Evolutionary conservation across 2,329 filamentous ascomycete species (phyloP), one percentile per base, ranked within the genome.

Genomic region (Botryotinia narcissicola): DNA sequence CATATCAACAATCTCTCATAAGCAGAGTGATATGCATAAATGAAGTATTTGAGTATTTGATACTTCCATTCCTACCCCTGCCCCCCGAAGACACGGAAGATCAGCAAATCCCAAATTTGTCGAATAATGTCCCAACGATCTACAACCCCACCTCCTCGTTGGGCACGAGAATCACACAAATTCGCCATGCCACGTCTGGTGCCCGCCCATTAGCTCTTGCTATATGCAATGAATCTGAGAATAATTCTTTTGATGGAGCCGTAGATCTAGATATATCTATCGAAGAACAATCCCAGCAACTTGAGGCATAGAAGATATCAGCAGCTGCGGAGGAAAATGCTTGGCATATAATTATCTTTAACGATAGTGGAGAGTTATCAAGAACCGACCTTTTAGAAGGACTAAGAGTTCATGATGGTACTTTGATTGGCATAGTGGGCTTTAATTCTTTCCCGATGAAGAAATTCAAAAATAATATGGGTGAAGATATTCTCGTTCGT

Each of bases 141-240:
- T n/a, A n/a, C 32, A 40, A 5, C 25, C 37, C 74, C 69, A 8
- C 74, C 73, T n/a, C 46, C 68, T 16, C 66, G 71, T 40, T 40
- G 22, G 35, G 70, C 73, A 37, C 60, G 69, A n/a, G 69, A 69
- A 69, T 68, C 69, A 37, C 70, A 75, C 48, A n/a, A 25, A 4
- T 57, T 74, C 37, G 42, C 5, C 35, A 75, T 73, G 1, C 73
- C 74, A 32, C 74, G 61, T 29, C 72, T 40, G 72, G 74, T 44
- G 73, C 72, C 7, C 32, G 14, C 2, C 29, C 73, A 20, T 69
- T 72, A 40, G 42, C 37, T 2, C 40, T 51, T 8, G 51, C 77
- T 10, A 44, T 77, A 32, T 72, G 76, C 10, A 74, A 63, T 9
- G 63, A 78, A 14, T 77, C 40, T 8, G n/a, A 70, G 18, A 75